Evolutionary conservation across 768 basidiomycete species (phyloP).

Genomic region (Podaxis sp.): DNA sequence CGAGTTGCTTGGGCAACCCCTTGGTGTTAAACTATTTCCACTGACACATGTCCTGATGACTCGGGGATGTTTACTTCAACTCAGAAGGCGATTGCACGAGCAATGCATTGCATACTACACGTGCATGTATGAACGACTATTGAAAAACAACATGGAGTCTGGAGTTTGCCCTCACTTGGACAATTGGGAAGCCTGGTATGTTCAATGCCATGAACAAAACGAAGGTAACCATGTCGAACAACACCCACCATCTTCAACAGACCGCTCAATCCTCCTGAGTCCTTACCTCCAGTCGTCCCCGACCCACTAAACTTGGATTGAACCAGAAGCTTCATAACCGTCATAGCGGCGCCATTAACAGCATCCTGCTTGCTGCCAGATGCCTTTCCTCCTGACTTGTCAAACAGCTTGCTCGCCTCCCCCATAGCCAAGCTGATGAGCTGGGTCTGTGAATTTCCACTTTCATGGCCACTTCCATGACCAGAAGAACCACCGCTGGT

Average conservation of each 20-base stretch:
- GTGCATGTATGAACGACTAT: no score
- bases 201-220: not conserved
- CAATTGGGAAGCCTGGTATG: slow-evolving; percentile 29
- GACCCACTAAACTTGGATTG: slow-evolving; percentile 57
- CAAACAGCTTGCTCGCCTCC: slow-evolving; percentile 75
- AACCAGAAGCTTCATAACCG: slow-evolving; percentile 79
- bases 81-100: no score
- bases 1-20: no score
- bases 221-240: no score
- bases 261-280: slow-evolving; percentile 67
- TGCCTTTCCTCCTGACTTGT: slow-evolving; percentile 60
- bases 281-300: slow-evolving; percentile 51
- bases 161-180: not conserved
- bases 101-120: no score
- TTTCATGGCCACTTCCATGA: not conserved
- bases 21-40: no score
- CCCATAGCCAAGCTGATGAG: slow-evolving; percentile 87
- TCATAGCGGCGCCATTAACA: slow-evolving; percentile 83
- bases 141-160: not conserved
- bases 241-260: no score
- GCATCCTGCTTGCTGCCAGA: slow-evolving; percentile 79
- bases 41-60: no score
- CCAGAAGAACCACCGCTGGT: slow-evolving; percentile 39
- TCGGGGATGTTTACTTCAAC: no score
- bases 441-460: slow-evolving; percentile 52